Conservation (phyloP, 345 rosid species). For the Citrus maxima region DNA sequence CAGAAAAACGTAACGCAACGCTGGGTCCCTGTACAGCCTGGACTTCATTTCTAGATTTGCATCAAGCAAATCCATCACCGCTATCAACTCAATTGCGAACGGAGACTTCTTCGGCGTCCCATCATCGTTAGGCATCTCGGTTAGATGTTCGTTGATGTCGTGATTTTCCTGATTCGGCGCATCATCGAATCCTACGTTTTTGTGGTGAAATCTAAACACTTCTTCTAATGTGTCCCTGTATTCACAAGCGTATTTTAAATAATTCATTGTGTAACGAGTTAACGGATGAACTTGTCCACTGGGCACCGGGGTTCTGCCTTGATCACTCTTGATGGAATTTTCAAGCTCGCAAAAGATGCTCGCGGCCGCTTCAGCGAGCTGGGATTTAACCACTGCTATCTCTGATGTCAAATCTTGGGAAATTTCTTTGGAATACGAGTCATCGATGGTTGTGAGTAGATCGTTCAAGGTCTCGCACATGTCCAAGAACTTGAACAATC, state of each 20-base stretch:
- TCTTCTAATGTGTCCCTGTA: slow-evolving; percentile 66
- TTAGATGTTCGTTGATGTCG: background rate
- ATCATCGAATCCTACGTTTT: background rate
- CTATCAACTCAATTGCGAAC: slow-evolving; percentile 37
- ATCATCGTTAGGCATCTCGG: slow-evolving; percentile 17
- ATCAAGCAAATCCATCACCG: slow-evolving; percentile 69
- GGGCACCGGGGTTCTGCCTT: slow-evolving; percentile 60
- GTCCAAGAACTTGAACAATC: slow-evolving; percentile 76
- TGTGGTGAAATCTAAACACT: slow-evolving; percentile 48
- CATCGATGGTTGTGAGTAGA: slow-evolving; percentile 27
- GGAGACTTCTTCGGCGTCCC: slow-evolving; percentile 31
- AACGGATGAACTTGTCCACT: slow-evolving; percentile 82
- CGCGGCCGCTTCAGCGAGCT: slow-evolving; percentile 61
- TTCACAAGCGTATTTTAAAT: slow-evolving; percentile 70
- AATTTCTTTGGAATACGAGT: slow-evolving; percentile 12
- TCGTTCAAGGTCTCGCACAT: slow-evolving; percentile 72
- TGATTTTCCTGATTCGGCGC: background rate
- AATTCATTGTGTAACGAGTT: slow-evolving; percentile 93
- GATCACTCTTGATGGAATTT: slow-evolving; percentile 64
- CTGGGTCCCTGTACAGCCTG: slow-evolving; percentile 53
- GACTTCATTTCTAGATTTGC: slow-evolving; percentile 62
- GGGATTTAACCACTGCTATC: slow-evolving; percentile 30
- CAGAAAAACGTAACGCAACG: slow-evolving; percentile 65
- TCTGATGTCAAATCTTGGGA: slow-evolving; percentile 38
- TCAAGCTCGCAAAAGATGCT: slow-evolving; percentile 70